Evolutionary conservation across 176 grass and related monocot genomes (phyloP), one percentile per base, ranked within the genome.

Genomic region (Rhynchospora breviuscula): DNA sequence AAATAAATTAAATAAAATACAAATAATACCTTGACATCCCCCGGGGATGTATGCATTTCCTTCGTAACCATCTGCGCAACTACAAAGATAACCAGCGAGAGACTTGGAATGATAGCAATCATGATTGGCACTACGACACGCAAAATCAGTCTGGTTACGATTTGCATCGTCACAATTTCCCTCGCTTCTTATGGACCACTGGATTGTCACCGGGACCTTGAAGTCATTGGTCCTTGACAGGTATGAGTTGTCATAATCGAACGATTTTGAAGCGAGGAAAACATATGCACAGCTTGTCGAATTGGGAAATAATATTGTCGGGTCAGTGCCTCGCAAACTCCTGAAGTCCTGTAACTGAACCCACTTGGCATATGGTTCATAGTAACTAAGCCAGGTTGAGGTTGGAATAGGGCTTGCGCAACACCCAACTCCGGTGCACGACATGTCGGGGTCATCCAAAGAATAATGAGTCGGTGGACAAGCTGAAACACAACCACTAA

Each of bases 21-120:
- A 26, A 22, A 62, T 17, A 18, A 18, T 79, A 90, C 93, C 90
- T 82, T 18, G 63, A 89, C 90, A 96, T 89, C 93, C 93, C 0
- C 0, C 58, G 18, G 59, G 13, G 23, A 92, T 85, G 78, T 91
- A 95, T 0, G 93, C 89, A 81, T 96, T 91, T 14, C 93, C 93
- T 0, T 87, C 40, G 43, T 89, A 95, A 0, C 90, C 85, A 26
- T 45, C 0, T 3, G 18, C 67, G n/a, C 93, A 95, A 14, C 31
- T 90, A 84, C 93, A 95, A 4, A 65, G 45, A 66, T 95, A 92
- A 4, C 90, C 90, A 0, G 11, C 15, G 53, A 29, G 26, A 29
- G 26, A 29, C 26, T 29, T 29, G 26, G 0, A 0, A 29, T 29
- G 26, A 29, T 29, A 2, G 83, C 90, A 96, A 0, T 18, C 0